Evolutionary conservation across 2,329 filamentous ascomycete species (phyloP), one percentile per base, ranked within the genome.

Genomic region (Dichotomopilus funicola): DNA sequence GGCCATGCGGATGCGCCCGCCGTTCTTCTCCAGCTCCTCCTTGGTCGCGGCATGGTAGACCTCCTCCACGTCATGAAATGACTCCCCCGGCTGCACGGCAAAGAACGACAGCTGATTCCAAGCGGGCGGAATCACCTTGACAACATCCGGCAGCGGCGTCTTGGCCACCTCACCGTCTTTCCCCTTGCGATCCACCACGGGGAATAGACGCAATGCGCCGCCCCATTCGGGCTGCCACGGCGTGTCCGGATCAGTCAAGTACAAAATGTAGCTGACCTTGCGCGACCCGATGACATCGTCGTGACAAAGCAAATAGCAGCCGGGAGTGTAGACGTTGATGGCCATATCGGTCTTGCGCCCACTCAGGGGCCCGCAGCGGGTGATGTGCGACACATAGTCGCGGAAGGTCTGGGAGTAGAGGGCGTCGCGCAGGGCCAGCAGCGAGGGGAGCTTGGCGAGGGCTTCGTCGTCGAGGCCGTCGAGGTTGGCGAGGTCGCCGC

Each of bases 51-150:
- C 79, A 68, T 88, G 84, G 73, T 96, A 97, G 4, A 99, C 94
- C 73, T 99, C 94, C 73, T 97, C 92, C 54, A 99, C 94, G 70
- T 99, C 94, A 72, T 99, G 94, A 72, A 97, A 99, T 70, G 92
- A 97, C 78, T 96, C 86, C n/a, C 94, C 94, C 0, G 94, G 94
- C 74, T 96, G 91, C 6, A 99, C 95, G 13, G 91, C 91, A 71
- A 99, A 99, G 80, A 99, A 99, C 65, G 89, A 94, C 58, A 99
- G 79, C 75, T 99, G 94, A 71, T 97, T 96, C 84, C 92, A 99
- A 0, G 91, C 90, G 0, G 94, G 94, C 0, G 94, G 91, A 57
- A 99, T 96, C 43, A 85, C 82, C 65, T 95, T 87, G 63, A 79
- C 83, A 65, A 83, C 85, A 64, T 96, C 88, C 0, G 92, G 85